These are phyloP conservation scores for Candida multigemmis DNA, from an alignment of 805 yeast genomes.

Conservation along the genomic window DNA sequence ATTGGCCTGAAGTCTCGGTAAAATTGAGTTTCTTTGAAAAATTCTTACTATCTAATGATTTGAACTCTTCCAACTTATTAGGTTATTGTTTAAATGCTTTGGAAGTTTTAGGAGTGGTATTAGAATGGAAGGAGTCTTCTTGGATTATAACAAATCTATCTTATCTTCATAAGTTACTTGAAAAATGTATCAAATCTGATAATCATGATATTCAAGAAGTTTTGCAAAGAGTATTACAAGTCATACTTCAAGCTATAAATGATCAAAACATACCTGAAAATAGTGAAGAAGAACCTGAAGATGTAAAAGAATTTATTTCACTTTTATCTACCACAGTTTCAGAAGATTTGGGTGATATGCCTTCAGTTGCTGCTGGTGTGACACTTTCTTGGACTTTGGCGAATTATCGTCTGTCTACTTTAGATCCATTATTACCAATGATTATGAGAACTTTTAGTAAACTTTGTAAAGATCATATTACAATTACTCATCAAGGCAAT, in stretches of 20 bases:
- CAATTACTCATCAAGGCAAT: constrained; percentile 45
- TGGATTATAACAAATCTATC: constrained; percentile 74
- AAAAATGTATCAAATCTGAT: constrained; percentile 72
- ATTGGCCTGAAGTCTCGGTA: constrained; percentile 87
- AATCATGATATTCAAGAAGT: constrained; percentile 84
- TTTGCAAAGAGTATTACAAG: constrained; percentile 63
- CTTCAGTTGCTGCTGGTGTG: constrained; percentile 81
- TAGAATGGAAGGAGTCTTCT: constrained; percentile 63
- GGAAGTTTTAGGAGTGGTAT: constrained; percentile 76
- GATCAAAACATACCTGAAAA: constrained; percentile 29
- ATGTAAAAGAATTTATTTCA: constrained; percentile 51
- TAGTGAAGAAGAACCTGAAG: constrained; percentile 51
- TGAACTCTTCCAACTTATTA: constrained; percentile 55
- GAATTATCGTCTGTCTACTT: constrained; percentile 58
- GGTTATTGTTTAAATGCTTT: constrained; percentile 85
- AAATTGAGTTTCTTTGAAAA: constrained; percentile 83
- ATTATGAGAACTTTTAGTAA: constrained; percentile 85
- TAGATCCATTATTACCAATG: constrained; percentile 68
- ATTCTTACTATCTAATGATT: constrained; percentile 70
- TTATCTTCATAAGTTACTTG: constrained; percentile 64
- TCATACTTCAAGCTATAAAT: constrained; percentile 59
- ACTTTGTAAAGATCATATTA: constrained; percentile 78
- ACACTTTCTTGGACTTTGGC: constrained; percentile 77
- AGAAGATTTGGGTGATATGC: constrained; percentile 67
- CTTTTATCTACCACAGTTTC: constrained; percentile 60